These are phyloP conservation scores for Eucalyptus regnans DNA, from an alignment of 345 rosid genomes.

Conservation along the genomic window DNA sequence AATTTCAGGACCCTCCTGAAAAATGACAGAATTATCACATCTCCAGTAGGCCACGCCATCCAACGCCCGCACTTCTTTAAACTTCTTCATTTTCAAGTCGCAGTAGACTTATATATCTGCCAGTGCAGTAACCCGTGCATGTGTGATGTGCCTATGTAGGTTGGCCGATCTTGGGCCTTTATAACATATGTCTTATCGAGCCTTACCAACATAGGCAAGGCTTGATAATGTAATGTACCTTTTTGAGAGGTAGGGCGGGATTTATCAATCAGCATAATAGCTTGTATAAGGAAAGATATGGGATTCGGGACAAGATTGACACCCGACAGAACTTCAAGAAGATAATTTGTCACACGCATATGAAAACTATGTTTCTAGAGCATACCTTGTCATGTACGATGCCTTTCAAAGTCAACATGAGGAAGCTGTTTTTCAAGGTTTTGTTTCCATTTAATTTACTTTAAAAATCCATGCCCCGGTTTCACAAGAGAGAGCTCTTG, in stretches of 20 bases:
- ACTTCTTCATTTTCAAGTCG: background rate
- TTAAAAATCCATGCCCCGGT: background rate
- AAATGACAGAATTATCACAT: background rate
- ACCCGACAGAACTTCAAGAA: background rate
- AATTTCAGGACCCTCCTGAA: background rate
- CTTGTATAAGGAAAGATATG: background rate
- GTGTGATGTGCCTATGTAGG: background rate
- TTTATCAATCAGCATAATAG: background rate
- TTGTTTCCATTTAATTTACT: background rate
- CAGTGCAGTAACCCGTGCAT: background rate
- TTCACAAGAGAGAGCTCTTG: background rate
- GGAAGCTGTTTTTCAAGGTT: background rate
- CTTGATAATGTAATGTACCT: background rate
- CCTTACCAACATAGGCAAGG: background rate
- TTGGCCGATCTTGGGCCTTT: background rate
- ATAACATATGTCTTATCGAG: background rate
- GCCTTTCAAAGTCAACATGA: background rate
- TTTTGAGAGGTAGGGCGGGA: background rate
- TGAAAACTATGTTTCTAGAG: background rate
- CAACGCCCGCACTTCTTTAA: background rate
- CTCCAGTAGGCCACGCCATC: background rate
- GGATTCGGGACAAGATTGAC: background rate
- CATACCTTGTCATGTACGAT: background rate
- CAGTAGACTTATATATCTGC: background rate
- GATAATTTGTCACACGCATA: background rate